Evolutionary conservation across 2,329 filamentous ascomycete genomes (phyloP).

Genomic region (Penicillium hesseltinei): DNA sequence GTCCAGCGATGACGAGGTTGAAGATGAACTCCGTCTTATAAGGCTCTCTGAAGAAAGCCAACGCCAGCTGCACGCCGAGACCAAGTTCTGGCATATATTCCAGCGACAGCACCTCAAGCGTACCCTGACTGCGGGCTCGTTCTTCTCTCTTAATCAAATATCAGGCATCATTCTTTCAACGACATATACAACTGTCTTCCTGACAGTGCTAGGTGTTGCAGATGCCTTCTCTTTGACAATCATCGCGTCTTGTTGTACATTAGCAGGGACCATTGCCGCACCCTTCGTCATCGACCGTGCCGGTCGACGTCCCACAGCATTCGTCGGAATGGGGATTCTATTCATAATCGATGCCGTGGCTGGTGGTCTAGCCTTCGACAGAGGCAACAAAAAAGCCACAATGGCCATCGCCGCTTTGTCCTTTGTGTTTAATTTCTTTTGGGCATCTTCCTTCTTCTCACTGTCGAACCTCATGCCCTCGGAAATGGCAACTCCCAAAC

Average conservation of each 20-base stretch:
- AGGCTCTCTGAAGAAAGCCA: conserved; percentile 28
- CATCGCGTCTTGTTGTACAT: conserved; percentile 36
- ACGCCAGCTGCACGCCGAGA: conserved; percentile 23
- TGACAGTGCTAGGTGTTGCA: conserved; percentile 34
- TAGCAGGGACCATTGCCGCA: conserved; percentile 38
- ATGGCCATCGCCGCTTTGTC: conserved; percentile 34
- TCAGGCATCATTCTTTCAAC: conserved; percentile 39
- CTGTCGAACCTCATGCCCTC: conserved; percentile 36
- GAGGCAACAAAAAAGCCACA: conserved; percentile 20
- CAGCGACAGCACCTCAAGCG: conserved; percentile 34
- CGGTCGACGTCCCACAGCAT: conserved; percentile 37
- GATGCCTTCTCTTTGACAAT: conserved; percentile 38
- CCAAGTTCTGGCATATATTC: conserved; percentile 40
- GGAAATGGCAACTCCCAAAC: conserved; percentile 38
- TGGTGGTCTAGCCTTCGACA: conserved; percentile 35
- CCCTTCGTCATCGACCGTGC: conserved; percentile 37
- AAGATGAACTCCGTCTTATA: conserved; percentile 35
- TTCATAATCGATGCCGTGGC: conserved; percentile 35
- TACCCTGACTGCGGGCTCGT: conserved; percentile 37
- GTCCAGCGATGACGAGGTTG: conserved; percentile 30
- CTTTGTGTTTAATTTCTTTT: conserved; percentile 42
- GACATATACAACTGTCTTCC: conserved; percentile 40
- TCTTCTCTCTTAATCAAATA: conserved; percentile 39
- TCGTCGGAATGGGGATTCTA: conserved; percentile 35
- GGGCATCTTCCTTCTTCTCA: conserved; percentile 38